These are phyloP conservation scores for Phytophthora sojae DNA, from an alignment of 352 stramenopile genomes.

Conservation along the genomic window DNA sequence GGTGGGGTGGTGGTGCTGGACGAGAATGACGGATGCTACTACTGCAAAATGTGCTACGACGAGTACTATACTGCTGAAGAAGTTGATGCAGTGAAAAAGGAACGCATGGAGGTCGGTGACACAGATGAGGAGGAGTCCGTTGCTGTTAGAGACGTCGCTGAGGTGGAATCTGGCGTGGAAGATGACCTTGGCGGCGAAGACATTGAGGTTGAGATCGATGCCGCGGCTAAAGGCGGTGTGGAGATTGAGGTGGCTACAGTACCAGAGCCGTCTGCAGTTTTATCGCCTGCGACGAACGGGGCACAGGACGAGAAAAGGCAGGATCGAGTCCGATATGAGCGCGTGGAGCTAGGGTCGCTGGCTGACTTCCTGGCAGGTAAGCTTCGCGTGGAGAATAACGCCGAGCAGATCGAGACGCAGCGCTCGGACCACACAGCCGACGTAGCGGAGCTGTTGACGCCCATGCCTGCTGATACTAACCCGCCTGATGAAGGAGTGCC, in stretches of 20 bases:
- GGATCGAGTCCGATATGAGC: slow-evolving; percentile 32
- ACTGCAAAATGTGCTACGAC: slow-evolving; percentile 75
- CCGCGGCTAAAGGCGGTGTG: neutral
- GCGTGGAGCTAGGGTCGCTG: slow-evolving; percentile 43
- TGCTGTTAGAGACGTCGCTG: slow-evolving; percentile 1
- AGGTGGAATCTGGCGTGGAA: neutral
- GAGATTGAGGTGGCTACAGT: neutral
- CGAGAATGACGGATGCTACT: slow-evolving; percentile 67
- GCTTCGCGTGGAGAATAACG: neutral
- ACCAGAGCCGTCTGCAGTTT: neutral
- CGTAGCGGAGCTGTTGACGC: neutral
- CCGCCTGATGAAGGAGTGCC: slow-evolving; percentile 1
- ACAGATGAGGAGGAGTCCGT: neutral
- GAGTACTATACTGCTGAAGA: slow-evolving; percentile 57
- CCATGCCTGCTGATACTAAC: neutral
- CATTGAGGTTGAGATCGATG: slow-evolving; percentile 8
- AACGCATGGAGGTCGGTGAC: neutral
- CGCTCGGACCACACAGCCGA: neutral
- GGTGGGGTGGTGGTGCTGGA: slow-evolving; percentile 56
- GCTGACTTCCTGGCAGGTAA: slow-evolving; percentile 37
- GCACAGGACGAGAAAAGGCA: neutral
- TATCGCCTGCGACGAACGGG: neutral
- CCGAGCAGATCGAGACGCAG: slow-evolving; percentile 9
- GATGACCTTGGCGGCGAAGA: neutral
- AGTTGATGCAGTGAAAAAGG: neutral